Conservation (phyloP, 2,329 filamentous ascomycete genomes). For the Orbilia ellipsospora region DNA sequence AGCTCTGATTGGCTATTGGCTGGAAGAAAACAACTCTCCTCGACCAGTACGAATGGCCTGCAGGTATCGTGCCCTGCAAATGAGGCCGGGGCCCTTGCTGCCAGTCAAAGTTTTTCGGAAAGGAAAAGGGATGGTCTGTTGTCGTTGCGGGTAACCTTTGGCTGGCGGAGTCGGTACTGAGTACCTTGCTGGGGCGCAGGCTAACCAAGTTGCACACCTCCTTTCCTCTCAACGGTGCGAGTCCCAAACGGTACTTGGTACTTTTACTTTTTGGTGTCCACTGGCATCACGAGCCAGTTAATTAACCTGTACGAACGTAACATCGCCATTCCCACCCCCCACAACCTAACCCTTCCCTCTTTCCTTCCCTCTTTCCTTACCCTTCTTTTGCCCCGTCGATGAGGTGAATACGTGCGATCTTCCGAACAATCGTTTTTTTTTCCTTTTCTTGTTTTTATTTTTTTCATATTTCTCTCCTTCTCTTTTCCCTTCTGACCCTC, state of each 20-base stretch:
- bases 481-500: constrained; percentile 31
- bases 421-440: constrained; percentile 15
- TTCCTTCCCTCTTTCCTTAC: constrained; percentile 27
- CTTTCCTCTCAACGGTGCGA: constrained; percentile 29
- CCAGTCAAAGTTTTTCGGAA: constrained; percentile 24
- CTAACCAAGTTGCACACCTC: constrained; percentile 35
- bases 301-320: constrained; percentile 19
- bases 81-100: constrained; percentile 43
- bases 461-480: constrained; percentile 4
- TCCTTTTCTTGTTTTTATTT: constrained; percentile 21
- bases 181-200: constrained; percentile 31
- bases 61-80: constrained; percentile 24
- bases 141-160: background rate
- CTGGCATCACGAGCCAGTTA: constrained; percentile 1
- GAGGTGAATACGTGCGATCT: constrained; percentile 33
- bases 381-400: constrained; percentile 40
- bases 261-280: background rate
- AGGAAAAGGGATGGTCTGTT: constrained; percentile 31
- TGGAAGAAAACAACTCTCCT: constrained; percentile 25
- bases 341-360: background rate
- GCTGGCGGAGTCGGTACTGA: background rate
- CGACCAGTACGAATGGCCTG: constrained; percentile 24
- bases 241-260: background rate
- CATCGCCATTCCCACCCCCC: constrained; percentile 38
- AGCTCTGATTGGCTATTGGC: constrained; percentile 31